Base-by-base conservation (phyloP, 306 rosid genomes). In the Gastrolobium bilobum region DNA sequence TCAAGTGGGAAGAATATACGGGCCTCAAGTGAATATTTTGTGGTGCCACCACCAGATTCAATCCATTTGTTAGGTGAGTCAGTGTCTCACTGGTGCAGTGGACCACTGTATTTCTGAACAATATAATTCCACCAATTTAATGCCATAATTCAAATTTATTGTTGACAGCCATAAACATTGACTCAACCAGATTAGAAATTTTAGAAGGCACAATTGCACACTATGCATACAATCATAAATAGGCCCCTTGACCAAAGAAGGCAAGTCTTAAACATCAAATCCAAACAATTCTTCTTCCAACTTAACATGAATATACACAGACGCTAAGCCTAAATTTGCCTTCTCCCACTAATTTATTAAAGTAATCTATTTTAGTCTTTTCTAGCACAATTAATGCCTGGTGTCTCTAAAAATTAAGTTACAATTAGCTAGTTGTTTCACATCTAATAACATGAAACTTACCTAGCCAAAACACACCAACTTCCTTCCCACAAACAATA, bases 401-500 rank as follows among this genome's bases (percentile, higher is more conserved):
- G 60, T 65, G 81, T 79, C 89, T 58, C 90, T 88, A 86, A 73
- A 89, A 85, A 85, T 63, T 44, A 87, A 86, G 97, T 89, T 83
- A 70, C 74, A 78, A 84, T 86, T 84, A 86, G 87, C 91, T 83
- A 73, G 61, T 76, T 76, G 86, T 76, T 84, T 64, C 84, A 76
- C 64, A 62, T 78, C 81, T 79, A 84, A 47, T 73, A 77, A 88
- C 43, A 75, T 65, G 64, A 75, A 81, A 81, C 83, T 75, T 66
- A 76, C 84, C 75, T 64, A 75, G 77, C 79, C 85, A 77, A 86
- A 83, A 80, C 56, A 77, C 43, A 78, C 61, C 84, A 76, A 79
- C 54, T 75, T 53, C 79, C 77, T 82, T 82, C 82, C 82, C 81
- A 65, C 89, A 77, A 85, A 83, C 82, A 84, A 84, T 60, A 75